Conservation (phyloP, 257 asterid species). For the Hygrophila difformis region DNA sequence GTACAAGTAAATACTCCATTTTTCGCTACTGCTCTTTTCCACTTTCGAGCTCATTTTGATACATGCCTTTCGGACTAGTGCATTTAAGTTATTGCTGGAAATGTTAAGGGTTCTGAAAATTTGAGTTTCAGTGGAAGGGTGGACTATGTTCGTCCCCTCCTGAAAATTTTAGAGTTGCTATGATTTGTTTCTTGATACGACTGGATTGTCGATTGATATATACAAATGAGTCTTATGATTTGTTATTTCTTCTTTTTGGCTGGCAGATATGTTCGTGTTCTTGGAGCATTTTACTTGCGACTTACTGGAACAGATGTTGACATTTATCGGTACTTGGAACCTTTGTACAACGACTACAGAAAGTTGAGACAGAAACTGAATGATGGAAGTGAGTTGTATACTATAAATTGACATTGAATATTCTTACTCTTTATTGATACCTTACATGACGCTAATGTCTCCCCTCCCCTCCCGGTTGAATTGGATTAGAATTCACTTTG, state of each 20-base stretch:
- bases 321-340: slow-evolving; percentile 82
- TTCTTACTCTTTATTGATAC: no score
- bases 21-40: background rate
- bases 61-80: no score
- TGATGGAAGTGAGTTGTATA: slow-evolving; percentile 57
- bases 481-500: slow-evolving; percentile 45
- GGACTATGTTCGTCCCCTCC: no score
- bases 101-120: no score
- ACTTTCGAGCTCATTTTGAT: background rate
- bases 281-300: slow-evolving; percentile 92
- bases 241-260: background rate
- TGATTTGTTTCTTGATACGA: no score
- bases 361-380: slow-evolving; percentile 54
- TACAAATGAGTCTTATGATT: background rate
- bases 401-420: no score
- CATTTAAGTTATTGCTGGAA: no score
- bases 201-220: no score
- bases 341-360: slow-evolving; percentile 87
- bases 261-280: slow-evolving; percentile 70
- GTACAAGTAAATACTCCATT: slow-evolving; percentile 41
- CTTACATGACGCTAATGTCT: no score
- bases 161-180: no score
- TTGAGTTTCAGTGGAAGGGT: no score
- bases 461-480: no score
- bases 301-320: slow-evolving; percentile 88